Percentiles rank a stretch among this genome's conserved stretches.
These are phyloP conservation scores for Amanita exitialis DNA, from an alignment of 768 basidiomycete genomes.

Conservation along the genomic window DNA sequence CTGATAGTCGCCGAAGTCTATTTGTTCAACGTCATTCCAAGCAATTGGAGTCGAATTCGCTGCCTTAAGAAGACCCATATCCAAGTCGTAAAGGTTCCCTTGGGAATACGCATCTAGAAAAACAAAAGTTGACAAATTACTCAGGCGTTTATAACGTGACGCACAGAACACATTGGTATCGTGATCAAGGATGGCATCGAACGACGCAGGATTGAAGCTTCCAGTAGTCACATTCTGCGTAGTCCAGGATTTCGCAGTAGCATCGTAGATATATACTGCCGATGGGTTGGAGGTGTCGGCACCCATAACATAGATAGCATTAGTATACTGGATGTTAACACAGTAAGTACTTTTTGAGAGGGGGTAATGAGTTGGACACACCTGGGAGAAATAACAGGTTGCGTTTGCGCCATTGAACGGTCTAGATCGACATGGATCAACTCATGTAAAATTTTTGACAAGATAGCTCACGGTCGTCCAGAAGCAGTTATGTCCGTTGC, in stretches of 20 bases:
- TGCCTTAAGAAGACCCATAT: conserved; percentile 55
- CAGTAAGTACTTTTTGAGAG: neutral
- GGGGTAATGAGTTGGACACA: conserved; percentile 13
- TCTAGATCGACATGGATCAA: conserved; percentile 21
- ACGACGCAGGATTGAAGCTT: conserved; percentile 50
- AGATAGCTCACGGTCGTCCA: conserved; percentile 62
- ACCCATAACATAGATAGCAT: conserved; percentile 78
- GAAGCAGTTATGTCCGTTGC: conserved; percentile 61
- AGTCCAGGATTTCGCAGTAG: conserved; percentile 63
- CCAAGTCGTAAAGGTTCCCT: conserved; percentile 55
- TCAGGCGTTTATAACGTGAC: conserved; percentile 8
- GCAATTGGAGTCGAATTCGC: conserved; percentile 46
- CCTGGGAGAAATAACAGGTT: conserved; percentile 69
- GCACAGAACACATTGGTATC: conserved; percentile 89
- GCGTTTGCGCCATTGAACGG: conserved; percentile 55
- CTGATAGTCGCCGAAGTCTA: conserved; percentile 44
- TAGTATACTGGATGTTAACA: conserved; percentile 48
- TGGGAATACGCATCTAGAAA: conserved; percentile 58
- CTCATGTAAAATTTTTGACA: neutral
- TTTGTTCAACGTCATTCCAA: conserved; percentile 55
- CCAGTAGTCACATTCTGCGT: conserved; percentile 51
- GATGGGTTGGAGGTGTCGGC: conserved; percentile 64
- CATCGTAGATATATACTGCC: conserved; percentile 75
- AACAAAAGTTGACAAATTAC: too few species aligned
- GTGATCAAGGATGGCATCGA: conserved; percentile 77